Evolutionary conservation across 2,329 filamentous ascomycete species (phyloP), one percentile per base, ranked within the genome.

Genomic region (Thielaviopsis cerberus): DNA sequence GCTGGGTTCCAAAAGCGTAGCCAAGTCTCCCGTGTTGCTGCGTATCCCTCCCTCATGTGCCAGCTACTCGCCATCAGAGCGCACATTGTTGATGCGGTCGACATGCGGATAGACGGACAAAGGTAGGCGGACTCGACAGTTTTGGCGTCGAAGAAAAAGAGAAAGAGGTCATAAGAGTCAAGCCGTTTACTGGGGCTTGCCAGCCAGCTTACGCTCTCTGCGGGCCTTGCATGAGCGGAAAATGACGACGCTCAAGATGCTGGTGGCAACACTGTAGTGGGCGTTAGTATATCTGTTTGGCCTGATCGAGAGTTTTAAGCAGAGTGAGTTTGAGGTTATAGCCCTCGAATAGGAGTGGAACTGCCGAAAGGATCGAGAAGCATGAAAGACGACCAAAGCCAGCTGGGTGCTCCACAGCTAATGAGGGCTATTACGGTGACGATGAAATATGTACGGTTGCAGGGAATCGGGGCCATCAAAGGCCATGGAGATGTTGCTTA

Each of bases 141-240:
- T 51, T 51, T 51, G 48, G 6, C 15, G 20, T 22, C 48, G 24
- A 51, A 24, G 24, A 24, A 15, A 24, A 22, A 22, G 7, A 37
- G 17, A 22, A 56, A 56, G n/a, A 54, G 23, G 34, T 54, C 53
- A n/a, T 37, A 20, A 54, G 53, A 45, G 22, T 8, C 30, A 23
- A 26, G 27, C 20, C 17, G 57, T 48, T 51, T 54, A 56, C 54
- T 59, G 54, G 26, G 58, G 58, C 58, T 59, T 60, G 51, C 51
- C 54, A 41, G 51, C 13, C 8, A 60, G 50, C 67, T 69, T 69
- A 62, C 63, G 60, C 55, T 67, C 68, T 65, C 66, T 69, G 65
- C 68, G 68, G 58, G 64, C 65, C 54, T 64, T 55, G 55, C 68
- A 57, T 60, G 55, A 62, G 66, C 68, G 71, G 66, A 64, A 62